Evolutionary conservation across 495 filamentous ascomycete species (phyloP), one percentile per base, ranked within the genome.

Genomic region (Aspergillus diversus): DNA sequence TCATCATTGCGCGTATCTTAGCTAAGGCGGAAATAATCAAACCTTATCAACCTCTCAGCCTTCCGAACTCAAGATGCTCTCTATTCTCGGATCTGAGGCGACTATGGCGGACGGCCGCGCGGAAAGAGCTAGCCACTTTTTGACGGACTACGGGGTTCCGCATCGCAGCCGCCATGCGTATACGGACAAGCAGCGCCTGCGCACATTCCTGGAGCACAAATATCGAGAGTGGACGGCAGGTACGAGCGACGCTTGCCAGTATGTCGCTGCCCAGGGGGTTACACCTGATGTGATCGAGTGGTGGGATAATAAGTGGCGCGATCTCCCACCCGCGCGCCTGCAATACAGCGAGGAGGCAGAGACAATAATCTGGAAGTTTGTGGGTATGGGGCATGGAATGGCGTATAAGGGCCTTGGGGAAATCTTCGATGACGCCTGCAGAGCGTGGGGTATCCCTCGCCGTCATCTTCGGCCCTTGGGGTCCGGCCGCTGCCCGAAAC

Each of bases 91-190:
- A 50, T 27, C 16, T 2, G 47, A 50, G 47, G 5, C 47, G 11
- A n/a, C 0, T 21, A 50, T 50, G 47, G 47, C 47, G 4, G n/a
- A 50, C 0, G 11, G 16, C n/a, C 47, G 0, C 0, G 16, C n/a
- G 21, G 47, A 50, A 50, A 21, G 0, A 7, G 5, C 15, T 27
- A 27, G n/a, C 47, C 2, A 21, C 16, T 27, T 50, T 27, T 2
- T 50, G 47, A 16, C 47, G 47, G n/a, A 50, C 47, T 50, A 50
- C 5, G 16, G 47, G 7, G 47, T 50, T 1, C 47, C 47, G 5
- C 47, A 50, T 17, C 17, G 47, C 47, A 50, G n/a, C 47, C 47
- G 47, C 47, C 47, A 50, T 50, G 47, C 27, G 47, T 50, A 50
- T 27, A 50, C 47, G 5, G 47, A 27, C 16, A 50, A 50, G 47